Base-by-base conservation (phyloP, 441 rosid species). In the Macaranga tanarius region DNA sequence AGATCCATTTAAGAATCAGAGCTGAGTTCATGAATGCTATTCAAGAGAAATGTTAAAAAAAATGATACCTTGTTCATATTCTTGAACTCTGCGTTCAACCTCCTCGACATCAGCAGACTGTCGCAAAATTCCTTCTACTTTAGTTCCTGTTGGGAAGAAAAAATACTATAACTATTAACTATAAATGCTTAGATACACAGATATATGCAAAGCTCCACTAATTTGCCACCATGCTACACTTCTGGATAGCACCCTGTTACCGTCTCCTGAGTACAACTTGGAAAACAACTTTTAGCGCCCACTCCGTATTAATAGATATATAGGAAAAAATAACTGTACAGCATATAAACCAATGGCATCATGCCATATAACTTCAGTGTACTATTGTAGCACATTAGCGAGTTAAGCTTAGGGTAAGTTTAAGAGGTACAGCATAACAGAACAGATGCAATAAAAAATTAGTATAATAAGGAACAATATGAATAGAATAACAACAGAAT, bases 41-140 rank as follows among this genome's bases (percentile, higher is more conserved):
- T 9, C 62, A 65, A 64, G 70, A 76, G 34, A 79, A 77, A 34
- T 28, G 64, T 34, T 34, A 73, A 73, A 40, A 58, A 57, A 71
- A 80, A 73, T 65, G 69, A 61, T 84, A 95, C 99, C 99, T 67
- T 88, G 94, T 75, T 95, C 99, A 78, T 95, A 95, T 81, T 91
- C 97, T 80, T 88, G 97, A 82, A 93, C 97, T 85, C 98, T 92
- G 63, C 77, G 89, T 70, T 95, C 95, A 66, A 95, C 99, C 88
- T 93, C 98, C 87, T 95, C 98, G 72, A 95, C 98, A 80, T 93
- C 99, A 42, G 99, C 99, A 67, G 97, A 79, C 73, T 93, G 99
- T 76, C 99, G 84, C 75, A 95, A 77, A 76, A 95, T 90, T 63
- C 98, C 99, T 83, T 93, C 99, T 66, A 90, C 88, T 77, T 87